Conservation (phyloP, 257 asterid species). For the Nemophila menziesii region DNA sequence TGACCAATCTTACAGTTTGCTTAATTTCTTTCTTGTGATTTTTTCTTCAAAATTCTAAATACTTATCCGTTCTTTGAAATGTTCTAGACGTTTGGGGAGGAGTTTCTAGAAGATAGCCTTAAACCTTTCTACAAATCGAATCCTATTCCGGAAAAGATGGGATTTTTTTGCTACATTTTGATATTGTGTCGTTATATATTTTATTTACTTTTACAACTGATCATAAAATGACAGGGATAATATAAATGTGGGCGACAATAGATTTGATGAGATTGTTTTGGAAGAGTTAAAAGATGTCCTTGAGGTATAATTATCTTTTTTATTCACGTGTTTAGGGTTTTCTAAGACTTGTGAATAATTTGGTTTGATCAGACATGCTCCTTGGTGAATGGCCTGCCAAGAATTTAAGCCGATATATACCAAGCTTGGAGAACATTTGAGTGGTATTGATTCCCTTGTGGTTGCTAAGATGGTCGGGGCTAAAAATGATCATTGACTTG, state of each 20-base stretch:
- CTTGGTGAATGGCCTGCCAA: conserved; percentile 95
- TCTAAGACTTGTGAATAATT: conserved; percentile 4
- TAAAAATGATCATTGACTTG: conserved; percentile 84
- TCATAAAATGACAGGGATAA: conserved; percentile 76
- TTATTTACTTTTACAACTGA: conserved; percentile 1
- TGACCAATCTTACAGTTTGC: conserved; percentile 51
- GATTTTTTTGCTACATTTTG: conserved; percentile 2
- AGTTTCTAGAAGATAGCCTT: conserved; percentile 62
- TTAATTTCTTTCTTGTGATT: conserved; percentile 10
- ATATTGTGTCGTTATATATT: not conserved
- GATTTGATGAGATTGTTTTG: conserved; percentile 82
- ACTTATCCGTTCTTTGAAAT: conserved; percentile 5
- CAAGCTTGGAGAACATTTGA: conserved; percentile 71
- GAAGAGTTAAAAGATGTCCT: conserved; percentile 95
- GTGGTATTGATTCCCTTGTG: conserved; percentile 58
- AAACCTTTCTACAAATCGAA: conserved; percentile 84
- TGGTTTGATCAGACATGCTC: conserved; percentile 54
- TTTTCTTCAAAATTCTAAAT: not conserved
- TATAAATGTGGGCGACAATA: conserved; percentile 74
- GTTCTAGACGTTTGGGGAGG: conserved; percentile 61
- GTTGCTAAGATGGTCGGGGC: conserved; percentile 97
- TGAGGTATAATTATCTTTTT: conserved; percentile 46
- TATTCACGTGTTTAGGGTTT: not conserved
- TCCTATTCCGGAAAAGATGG: conserved; percentile 74
- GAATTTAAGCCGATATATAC: conserved; percentile 67